These are phyloP conservation scores for Diospyros lotus DNA, from an alignment of 148 eudicot species.

Conservation along the genomic window DNA sequence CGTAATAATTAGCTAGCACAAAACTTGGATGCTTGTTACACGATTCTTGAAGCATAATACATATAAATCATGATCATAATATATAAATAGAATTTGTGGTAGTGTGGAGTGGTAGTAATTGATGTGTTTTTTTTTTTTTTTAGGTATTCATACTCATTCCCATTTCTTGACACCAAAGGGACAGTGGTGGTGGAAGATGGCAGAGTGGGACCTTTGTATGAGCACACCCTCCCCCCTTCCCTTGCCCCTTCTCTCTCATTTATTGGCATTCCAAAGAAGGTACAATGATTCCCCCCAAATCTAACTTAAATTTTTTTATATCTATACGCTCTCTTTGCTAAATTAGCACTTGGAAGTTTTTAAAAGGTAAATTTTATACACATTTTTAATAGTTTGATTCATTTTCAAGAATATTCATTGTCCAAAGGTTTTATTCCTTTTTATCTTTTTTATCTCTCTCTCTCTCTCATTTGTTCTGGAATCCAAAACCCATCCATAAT, in stretches of 20 bases:
- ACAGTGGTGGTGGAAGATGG: slow-evolving; percentile 61
- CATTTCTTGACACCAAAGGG: slow-evolving; percentile 91
- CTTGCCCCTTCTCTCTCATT: slow-evolving; percentile 81
- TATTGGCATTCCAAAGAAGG: slow-evolving; percentile 71
- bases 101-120: no score
- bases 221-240: slow-evolving; percentile 76
- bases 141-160: slow-evolving; percentile 72
- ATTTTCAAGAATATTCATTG: no score
- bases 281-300: slow-evolving; percentile 10
- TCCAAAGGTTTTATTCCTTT: no score
- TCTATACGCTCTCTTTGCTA: no score
- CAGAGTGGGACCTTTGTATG: slow-evolving; percentile 76
- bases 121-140: background rate
- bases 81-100: background rate
- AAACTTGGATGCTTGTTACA: slow-evolving; percentile 9
- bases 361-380: no score
- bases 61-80: background rate
- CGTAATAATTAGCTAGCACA: background rate
- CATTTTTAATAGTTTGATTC: no score
- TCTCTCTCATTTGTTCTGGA: background rate
- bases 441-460: no score
- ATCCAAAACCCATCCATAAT: background rate
- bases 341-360: no score
- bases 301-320: no score
- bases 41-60: slow-evolving; percentile 11